Evolutionary conservation across 257 asterid species (phyloP).

Genomic region (Solanum tarijense): DNA sequence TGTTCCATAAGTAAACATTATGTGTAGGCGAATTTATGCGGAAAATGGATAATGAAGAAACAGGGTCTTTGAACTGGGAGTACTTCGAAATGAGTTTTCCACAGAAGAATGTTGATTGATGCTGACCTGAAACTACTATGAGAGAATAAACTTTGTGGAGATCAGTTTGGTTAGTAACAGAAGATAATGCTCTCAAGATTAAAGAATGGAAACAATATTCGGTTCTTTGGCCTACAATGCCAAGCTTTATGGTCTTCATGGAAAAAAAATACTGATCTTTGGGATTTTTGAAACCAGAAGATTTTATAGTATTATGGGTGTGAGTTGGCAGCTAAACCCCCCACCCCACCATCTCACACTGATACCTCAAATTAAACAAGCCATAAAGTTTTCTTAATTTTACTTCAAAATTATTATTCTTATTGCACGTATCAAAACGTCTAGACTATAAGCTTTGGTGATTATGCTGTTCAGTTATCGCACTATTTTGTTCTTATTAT

Average conservation of each 20-base stretch:
- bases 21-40: slow-evolving; percentile 8
- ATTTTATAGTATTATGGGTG: not conserved
- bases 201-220: slow-evolving; percentile 13
- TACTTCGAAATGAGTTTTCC: slow-evolving; percentile 64
- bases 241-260: slow-evolving; percentile 16
- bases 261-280: not conserved
- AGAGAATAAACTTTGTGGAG: slow-evolving; percentile 48
- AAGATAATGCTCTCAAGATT: slow-evolving; percentile 40
- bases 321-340: not conserved
- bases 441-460: no score
- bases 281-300: not conserved
- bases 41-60: slow-evolving; percentile 36
- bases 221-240: not conserved
- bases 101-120: slow-evolving; percentile 31
- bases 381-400: no score
- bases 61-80: slow-evolving; percentile 49
- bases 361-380: no score
- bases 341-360: not conserved
- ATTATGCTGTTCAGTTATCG: no score
- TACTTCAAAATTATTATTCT: no score
- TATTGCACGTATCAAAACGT: no score
- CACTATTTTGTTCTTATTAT: no score
- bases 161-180: slow-evolving; percentile 20
- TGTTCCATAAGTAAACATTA: slow-evolving; percentile 49
- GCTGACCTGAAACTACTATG: slow-evolving; percentile 38